Evolutionary conservation across 352 stramenopile genomes (phyloP).

Genomic region (Phytopythium oedochilum): DNA sequence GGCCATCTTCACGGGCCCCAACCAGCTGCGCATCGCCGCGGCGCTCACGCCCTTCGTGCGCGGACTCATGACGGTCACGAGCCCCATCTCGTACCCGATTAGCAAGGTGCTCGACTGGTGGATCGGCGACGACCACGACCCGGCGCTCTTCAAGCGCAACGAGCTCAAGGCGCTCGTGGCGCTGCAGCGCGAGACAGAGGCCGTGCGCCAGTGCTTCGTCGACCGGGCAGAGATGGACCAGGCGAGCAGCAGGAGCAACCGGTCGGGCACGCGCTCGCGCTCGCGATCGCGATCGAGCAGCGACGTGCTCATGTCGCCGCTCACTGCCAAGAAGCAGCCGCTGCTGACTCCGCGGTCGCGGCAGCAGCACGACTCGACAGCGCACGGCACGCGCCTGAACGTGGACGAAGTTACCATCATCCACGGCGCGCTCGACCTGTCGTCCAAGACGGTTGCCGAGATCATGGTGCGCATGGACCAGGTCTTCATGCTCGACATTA

Average conservation of each 20-base stretch:
- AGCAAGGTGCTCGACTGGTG: conserved; percentile 85
- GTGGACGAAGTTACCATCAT: conserved; percentile 91
- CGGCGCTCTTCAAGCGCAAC: conserved; percentile 83
- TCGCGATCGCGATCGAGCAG: conserved; percentile 9
- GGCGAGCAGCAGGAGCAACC: background rate
- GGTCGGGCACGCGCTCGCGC: conserved; percentile 8
- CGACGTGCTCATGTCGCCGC: conserved; percentile 16
- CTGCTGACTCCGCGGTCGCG: conserved; percentile 21
- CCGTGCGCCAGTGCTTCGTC: conserved; percentile 26
- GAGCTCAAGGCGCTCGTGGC: conserved; percentile 89
- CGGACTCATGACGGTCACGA: conserved; percentile 84
- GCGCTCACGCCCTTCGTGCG: conserved; percentile 80
- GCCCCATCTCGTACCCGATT: conserved; percentile 91
- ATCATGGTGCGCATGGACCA: conserved; percentile 84
- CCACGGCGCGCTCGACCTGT: conserved; percentile 87
- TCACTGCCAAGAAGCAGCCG: conserved; percentile 14
- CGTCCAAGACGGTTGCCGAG: conserved; percentile 80
- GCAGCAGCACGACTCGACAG: conserved; percentile 23
- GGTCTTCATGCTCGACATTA: conserved; percentile 82
- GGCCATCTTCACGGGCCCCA: conserved; percentile 92
- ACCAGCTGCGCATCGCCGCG: conserved; percentile 89
- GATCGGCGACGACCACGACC: conserved; percentile 74
- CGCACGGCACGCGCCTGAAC: conserved; percentile 43
- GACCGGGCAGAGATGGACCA: conserved; percentile 14
- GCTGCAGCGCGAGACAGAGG: conserved; percentile 59